These are phyloP conservation scores for Verbena officinalis DNA, from an alignment of 257 asterid genomes.

Conservation along the genomic window DNA sequence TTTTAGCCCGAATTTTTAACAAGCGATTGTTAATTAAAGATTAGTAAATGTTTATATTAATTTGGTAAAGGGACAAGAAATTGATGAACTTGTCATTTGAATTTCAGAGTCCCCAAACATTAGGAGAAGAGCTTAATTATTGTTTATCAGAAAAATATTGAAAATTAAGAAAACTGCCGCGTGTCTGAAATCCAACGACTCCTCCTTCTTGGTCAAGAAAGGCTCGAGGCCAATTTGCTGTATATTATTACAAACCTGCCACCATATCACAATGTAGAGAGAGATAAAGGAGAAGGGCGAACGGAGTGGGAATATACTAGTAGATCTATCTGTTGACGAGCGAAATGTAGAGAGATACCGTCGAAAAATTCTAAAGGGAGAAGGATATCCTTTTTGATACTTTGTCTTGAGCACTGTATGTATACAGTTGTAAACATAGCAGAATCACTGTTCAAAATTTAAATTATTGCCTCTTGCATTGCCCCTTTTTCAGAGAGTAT, in stretches of 20 bases:
- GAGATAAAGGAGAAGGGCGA: slow-evolving; percentile 17
- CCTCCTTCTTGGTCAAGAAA: slow-evolving; percentile 13
- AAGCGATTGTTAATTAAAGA: too few species aligned
- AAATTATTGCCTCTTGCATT: slow-evolving; percentile 21
- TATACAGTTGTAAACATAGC: slow-evolving; percentile 1
- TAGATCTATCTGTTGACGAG: slow-evolving; percentile 45
- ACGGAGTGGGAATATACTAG: slow-evolving; percentile 29
- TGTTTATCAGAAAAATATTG: too few species aligned
- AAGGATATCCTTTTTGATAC: slow-evolving; percentile 35
- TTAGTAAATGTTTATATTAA: too few species aligned
- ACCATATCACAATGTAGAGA: slow-evolving; percentile 8
- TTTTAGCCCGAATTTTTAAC: too few species aligned
- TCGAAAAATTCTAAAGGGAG: slow-evolving; percentile 10
- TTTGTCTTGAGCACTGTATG: slow-evolving; percentile 16
- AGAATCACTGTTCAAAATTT: slow-evolving; percentile 20
- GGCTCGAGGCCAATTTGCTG: background rate
- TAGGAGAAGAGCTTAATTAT: too few species aligned
- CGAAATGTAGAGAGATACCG: slow-evolving; percentile 25
- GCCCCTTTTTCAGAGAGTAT: background rate
- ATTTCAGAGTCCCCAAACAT: too few species aligned
- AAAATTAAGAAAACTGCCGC: background rate
- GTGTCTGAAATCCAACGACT: slow-evolving; percentile 1
- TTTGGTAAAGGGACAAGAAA: too few species aligned
- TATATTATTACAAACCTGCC: slow-evolving; percentile 17
- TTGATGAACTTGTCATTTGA: too few species aligned